A percentile compares a stretch with the other conserved stretches of the same genome.
Conservation (phyloP, 2,329 filamentous ascomycete genomes). For the Paecilomyces sp. region DNA sequence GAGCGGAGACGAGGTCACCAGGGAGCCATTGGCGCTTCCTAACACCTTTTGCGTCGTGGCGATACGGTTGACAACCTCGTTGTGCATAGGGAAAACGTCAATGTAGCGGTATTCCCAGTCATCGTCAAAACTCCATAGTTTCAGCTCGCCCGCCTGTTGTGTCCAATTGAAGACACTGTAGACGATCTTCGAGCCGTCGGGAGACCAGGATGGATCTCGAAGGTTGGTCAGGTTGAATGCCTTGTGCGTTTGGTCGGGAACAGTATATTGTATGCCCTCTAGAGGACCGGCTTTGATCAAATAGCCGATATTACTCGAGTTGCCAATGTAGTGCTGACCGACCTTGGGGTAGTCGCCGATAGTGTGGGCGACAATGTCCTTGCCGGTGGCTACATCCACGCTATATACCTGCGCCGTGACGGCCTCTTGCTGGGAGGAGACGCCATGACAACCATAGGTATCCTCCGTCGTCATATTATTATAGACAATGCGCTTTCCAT, state of each 20-base stretch:
- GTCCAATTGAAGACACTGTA: background rate
- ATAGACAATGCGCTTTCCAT: conserved; percentile 29
- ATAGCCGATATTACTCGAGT: conserved; percentile 10
- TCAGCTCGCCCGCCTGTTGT: background rate
- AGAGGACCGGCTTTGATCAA: background rate
- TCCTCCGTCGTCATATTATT: conserved; percentile 33
- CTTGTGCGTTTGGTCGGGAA: conserved; percentile 1
- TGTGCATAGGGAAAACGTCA: background rate
- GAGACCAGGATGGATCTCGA: conserved; percentile 24
- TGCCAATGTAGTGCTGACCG: conserved; percentile 21
- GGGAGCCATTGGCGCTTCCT: background rate
- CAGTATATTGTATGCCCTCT: conserved; percentile 23
- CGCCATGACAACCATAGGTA: conserved; percentile 32
- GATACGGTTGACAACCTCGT: background rate
- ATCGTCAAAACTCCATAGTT: background rate
- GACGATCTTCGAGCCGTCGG: conserved; percentile 11
- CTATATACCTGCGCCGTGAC: conserved; percentile 17
- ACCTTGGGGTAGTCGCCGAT: conserved; percentile 22
- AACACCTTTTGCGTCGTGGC: background rate
- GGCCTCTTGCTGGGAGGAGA: background rate
- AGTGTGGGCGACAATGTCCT: conserved; percentile 23
- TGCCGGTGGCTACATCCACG: conserved; percentile 35
- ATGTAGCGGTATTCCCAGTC: background rate
- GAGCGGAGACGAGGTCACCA: no score
- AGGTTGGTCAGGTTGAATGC: conserved; percentile 6